Percentiles rank a stretch among this genome's conserved stretches.
Evolutionary conservation across 768 basidiomycete genomes (phyloP).

Genomic region (Boletus coccyginus): DNA sequence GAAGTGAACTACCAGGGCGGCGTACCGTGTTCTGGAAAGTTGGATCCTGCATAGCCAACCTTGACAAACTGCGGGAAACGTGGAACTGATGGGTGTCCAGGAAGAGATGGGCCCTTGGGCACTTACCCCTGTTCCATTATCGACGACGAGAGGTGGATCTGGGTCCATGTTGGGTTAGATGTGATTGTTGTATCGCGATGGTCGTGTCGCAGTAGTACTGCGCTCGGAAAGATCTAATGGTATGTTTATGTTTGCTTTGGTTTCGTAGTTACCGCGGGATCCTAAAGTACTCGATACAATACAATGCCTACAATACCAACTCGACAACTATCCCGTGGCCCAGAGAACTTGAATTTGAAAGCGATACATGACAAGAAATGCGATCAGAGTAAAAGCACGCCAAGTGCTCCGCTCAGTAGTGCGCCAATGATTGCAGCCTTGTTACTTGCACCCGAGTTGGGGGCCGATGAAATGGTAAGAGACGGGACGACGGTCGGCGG

Average conservation of each 20-base stretch:
- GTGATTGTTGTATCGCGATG: background rate
- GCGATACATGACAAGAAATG: constrained; percentile 5
- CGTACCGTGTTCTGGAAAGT: constrained; percentile 92
- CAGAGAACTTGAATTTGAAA: background rate
- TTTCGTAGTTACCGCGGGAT: background rate
- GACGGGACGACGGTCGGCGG: constrained; percentile 13
- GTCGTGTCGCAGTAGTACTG: background rate
- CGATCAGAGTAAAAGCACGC: constrained; percentile 8
- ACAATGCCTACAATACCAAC: background rate
- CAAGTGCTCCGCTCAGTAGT: constrained; percentile 12
- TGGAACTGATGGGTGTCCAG: constrained; percentile 4
- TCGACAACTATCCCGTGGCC: background rate
- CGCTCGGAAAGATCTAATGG: background rate
- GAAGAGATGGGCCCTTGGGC: background rate
- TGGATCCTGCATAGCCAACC: constrained; percentile 87
- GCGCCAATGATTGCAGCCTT: constrained; percentile 15
- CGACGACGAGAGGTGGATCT: constrained; percentile 66
- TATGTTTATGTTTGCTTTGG: constrained; percentile 26
- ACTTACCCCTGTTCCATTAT: constrained; percentile 86
- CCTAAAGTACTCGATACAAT: background rate
- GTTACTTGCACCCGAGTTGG: background rate
- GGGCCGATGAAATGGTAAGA: constrained; percentile 7
- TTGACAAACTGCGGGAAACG: constrained; percentile 73
- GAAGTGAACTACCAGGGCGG: background rate
- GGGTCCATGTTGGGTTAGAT: constrained; percentile 25